These are phyloP conservation scores for Triticum aestivum DNA, from an alignment of 176 grass and related monocot genomes.

Conservation along the genomic window DNA sequence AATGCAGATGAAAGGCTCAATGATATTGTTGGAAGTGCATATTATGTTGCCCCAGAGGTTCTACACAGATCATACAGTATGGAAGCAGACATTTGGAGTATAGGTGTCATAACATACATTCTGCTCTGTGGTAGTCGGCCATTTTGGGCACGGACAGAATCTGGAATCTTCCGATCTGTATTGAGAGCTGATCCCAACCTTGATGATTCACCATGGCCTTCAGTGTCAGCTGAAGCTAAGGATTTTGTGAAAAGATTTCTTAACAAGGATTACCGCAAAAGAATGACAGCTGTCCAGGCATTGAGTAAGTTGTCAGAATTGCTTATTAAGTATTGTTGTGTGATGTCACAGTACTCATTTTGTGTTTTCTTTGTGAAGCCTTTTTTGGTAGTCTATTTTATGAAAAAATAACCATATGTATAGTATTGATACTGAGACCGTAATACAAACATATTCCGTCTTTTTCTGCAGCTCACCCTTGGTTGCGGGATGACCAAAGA, in stretches of 20 bases:
- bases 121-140: conserved; percentile 91
- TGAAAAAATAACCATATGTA: background rate
- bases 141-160: conserved; percentile 99
- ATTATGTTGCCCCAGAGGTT: conserved; percentile 97
- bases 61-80: conserved; percentile 98
- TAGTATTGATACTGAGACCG: background rate
- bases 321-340: background rate
- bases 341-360: conserved; percentile 1
- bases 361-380: background rate
- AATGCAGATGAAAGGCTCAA: conserved; percentile 97
- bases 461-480: conserved; percentile 71
- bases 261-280: conserved; percentile 98
- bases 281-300: conserved; percentile 99
- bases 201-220: conserved; percentile 91
- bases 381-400: conserved; percentile 1
- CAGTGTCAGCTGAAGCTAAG: conserved; percentile 81
- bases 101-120: conserved; percentile 99
- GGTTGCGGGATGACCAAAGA: conserved; percentile 75
- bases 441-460: background rate
- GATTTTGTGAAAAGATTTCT: conserved; percentile 98
- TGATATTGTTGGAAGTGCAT: conserved; percentile 98
- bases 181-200: conserved; percentile 97
- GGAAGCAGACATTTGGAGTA: conserved; percentile 99
- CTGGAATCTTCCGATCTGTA: conserved; percentile 98
- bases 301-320: conserved; percentile 69